Evolutionary conservation across 1,284 basidiomycete genomes (phyloP), one percentile per base, ranked within the genome.

Genomic region (Kwoniella shivajii): DNA sequence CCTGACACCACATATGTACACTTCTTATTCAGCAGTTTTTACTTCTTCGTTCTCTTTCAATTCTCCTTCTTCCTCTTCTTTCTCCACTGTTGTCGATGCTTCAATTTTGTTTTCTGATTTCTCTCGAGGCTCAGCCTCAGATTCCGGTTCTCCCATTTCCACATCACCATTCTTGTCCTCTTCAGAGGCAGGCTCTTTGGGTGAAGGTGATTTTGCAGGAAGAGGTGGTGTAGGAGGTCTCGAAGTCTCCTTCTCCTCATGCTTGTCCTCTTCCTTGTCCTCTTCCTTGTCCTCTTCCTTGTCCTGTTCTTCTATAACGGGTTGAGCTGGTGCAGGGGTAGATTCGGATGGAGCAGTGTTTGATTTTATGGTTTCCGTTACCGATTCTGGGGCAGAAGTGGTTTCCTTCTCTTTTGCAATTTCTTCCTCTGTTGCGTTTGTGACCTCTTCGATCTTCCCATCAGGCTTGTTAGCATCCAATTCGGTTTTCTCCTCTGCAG

Each of bases 71-170:
- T 46, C 44, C 2, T 14, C 31, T 6, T 26, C 29, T 30, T 9
- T 13, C 9, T 27, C 48, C n/a, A 26, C n/a, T 22, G n/a, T 16
- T 7, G 34, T 13, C 13, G 11, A 24, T 26, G 33, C 11, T 14
- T 24, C 46, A 36, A 18, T 34, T 24, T 48, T 34, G 10, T 20
- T 14, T 26, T 6, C 29, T 3, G 33, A 9, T 16, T 48, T 20
- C 29, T 2, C 30, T 6, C 11, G 22, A 5, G 41, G 16, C 22
- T 41, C 22, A 50, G 37, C 24, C n/a, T 41, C 37, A 20, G 41
- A 9, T 24, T 55, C 60, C 10, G 56, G 52, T 20, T 47, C 54
- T 6, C 48, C 55, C 55, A 60, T 57, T 14, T 33, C 36, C 24
- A 60, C 57, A 24, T 59, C 57, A 14, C 22, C 51, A 26, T 58